Evolutionary conservation across 2,329 filamentous ascomycete species (phyloP).

Genomic region (Alternaria longipes): DNA sequence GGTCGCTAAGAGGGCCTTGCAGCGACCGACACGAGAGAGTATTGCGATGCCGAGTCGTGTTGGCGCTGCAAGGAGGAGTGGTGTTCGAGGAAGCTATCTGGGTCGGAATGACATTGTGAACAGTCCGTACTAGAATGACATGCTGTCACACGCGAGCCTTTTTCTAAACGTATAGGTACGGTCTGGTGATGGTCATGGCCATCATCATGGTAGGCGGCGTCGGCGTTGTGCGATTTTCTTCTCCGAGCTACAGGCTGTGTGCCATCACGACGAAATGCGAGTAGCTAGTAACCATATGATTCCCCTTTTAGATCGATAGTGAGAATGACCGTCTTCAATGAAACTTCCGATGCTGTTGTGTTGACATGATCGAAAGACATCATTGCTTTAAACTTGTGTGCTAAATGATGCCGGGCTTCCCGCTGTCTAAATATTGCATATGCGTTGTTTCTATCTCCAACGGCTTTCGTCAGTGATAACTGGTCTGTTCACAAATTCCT

Average conservation of each 20-base stretch:
- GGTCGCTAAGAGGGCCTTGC: constrained; percentile 86
- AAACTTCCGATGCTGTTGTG: neutral
- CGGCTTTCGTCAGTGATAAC: no score
- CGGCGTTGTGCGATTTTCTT: constrained; percentile 3
- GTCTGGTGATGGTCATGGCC: neutral
- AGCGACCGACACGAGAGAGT: constrained; percentile 89
- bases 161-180: neutral
- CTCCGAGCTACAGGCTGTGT: neutral
- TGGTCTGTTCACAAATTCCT: no score
- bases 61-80: constrained; percentile 49
- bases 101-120: constrained; percentile 86
- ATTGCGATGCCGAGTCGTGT: constrained; percentile 72
- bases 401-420: no score
- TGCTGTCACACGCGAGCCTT: neutral
- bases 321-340: neutral
- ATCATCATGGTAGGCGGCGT: neutral
- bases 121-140: constrained; percentile 62
- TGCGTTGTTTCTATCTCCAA: no score
- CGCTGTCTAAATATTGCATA: no score
- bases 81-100: constrained; percentile 71
- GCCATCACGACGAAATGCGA: constrained; percentile 1
- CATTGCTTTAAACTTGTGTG: neutral
- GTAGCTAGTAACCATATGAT: constrained; percentile 4
- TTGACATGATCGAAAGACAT: neutral
- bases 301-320: constrained; percentile 4